phyloP scores from a whole-genome alignment of 495 filamentous ascomycete genomes.

The Aspergillus sparsus region DNA sequence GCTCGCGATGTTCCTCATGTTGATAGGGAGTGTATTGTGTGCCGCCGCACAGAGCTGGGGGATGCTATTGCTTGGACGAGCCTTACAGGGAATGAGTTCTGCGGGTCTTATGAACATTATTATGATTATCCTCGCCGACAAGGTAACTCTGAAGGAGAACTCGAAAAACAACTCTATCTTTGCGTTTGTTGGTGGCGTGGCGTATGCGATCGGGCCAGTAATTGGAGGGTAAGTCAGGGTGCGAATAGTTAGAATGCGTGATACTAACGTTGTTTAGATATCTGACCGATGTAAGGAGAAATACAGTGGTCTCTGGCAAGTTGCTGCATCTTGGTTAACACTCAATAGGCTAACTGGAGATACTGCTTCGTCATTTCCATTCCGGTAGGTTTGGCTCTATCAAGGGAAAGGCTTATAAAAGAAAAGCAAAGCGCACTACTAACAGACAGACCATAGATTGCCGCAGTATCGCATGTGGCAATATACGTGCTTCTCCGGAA shows the following conservation, averaged over 20 bases:
- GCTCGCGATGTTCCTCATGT: conserved; percentile 47
- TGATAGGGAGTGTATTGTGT: conserved; percentile 52
- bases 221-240: conserved; percentile 51
- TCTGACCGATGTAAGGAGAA: conserved; percentile 31
- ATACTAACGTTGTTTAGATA: conserved; percentile 23
- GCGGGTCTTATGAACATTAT: conserved; percentile 57
- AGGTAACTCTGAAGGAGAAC: conserved; percentile 56
- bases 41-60: conserved; percentile 56
- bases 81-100: conserved; percentile 56
- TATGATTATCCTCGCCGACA: conserved; percentile 57
- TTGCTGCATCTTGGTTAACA: no score
- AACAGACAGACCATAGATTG: conserved; percentile 25
- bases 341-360: conserved; percentile 48
- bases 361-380: conserved; percentile 63
- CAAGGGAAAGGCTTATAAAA: no score
- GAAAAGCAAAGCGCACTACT: conserved; percentile 19
- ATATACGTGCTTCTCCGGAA: conserved; percentile 35
- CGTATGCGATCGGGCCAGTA: conserved; percentile 57
- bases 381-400: no score
- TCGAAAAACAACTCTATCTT: conserved; percentile 60
- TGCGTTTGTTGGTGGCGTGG: conserved; percentile 49
- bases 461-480: conserved; percentile 32
- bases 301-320: no score
- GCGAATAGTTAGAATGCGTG: no score
- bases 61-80: conserved; percentile 58